phyloP scores from a whole-genome alignment of 352 stramenopile species.

The Globisporangium parvum region DNA sequence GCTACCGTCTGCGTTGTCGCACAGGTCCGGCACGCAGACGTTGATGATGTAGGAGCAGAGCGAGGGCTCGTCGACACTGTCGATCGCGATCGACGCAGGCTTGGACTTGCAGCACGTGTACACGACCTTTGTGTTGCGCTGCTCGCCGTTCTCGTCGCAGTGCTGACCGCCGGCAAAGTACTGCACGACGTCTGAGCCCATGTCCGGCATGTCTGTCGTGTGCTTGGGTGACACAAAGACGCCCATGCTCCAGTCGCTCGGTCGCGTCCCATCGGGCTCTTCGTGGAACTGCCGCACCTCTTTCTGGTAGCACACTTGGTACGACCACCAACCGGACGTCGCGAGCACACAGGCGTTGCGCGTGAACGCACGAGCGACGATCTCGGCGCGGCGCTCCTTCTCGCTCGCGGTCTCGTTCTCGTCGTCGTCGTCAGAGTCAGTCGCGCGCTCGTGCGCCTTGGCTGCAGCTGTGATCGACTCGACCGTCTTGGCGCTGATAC shows the following conservation, averaged over 20 bases:
- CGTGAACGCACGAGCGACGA: constrained; percentile 48
- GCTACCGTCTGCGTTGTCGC: constrained; percentile 21
- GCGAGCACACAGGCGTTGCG: constrained; percentile 49
- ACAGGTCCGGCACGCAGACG: constrained; percentile 76
- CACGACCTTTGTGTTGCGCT: constrained; percentile 64
- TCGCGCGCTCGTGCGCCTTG: constrained; percentile 27
- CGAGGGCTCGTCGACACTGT: constrained; percentile 77
- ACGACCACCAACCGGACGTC: constrained; percentile 76
- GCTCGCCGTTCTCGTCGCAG: constrained; percentile 79
- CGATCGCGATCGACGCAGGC: constrained; percentile 39
- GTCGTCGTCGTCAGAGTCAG: constrained; percentile 24
- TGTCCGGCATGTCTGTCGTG: constrained; percentile 16
- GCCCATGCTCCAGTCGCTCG: constrained; percentile 84
- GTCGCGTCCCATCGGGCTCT: constrained; percentile 57
- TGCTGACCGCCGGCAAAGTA: constrained; percentile 71
- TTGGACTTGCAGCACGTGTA: constrained; percentile 75
- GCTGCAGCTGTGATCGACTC: constrained; percentile 37
- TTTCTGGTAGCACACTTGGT: constrained; percentile 74
- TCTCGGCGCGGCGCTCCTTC: constrained; percentile 26
- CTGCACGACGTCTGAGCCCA: constrained; percentile 50
- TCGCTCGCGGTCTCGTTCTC: constrained; percentile 25
- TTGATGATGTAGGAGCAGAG: constrained; percentile 78
- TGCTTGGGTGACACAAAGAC: constrained; percentile 35
- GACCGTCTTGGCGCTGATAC: constrained; percentile 53
- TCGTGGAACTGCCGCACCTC: constrained; percentile 82